Conservation (phyloP, 306 rosid species). For the Psophocarpus tetragonolobus region DNA sequence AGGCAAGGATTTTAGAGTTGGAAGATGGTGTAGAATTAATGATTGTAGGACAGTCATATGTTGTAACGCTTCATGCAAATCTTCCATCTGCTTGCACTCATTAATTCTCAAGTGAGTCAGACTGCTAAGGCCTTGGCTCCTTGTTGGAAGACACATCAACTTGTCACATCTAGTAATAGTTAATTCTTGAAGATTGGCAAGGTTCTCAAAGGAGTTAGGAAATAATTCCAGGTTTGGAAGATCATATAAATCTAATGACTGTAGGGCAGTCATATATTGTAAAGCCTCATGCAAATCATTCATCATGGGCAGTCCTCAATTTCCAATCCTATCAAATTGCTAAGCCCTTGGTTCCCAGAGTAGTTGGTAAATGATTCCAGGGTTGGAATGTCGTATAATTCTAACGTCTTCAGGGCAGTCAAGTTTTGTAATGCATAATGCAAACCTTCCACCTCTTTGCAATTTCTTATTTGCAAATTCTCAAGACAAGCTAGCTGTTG, state of each 20-base stretch:
- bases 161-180: background rate
- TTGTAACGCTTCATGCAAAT: background rate
- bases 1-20: constrained; percentile 18
- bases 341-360: background rate
- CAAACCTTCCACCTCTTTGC: background rate
- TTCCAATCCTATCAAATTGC: too few relatives aligned
- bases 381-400: background rate
- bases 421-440: constrained; percentile 30
- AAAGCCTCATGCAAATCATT: constrained; percentile 26
- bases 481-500: background rate
- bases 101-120: too few relatives aligned
- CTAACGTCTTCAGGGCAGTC: background rate
- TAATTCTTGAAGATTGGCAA: background rate
- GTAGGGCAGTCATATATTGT: constrained; percentile 5
- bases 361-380: background rate
- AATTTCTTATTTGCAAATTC: background rate
- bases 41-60: background rate
- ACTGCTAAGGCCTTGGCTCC: too few relatives aligned
- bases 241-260: background rate
- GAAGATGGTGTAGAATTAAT: background rate
- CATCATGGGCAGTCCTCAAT: too few relatives aligned
- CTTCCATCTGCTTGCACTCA: background rate
- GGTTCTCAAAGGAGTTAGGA: background rate
- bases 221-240: background rate
- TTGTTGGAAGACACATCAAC: background rate